Evolutionary conservation across 345 rosid genomes (phyloP).

Genomic region (Gossypioides kirkii): DNA sequence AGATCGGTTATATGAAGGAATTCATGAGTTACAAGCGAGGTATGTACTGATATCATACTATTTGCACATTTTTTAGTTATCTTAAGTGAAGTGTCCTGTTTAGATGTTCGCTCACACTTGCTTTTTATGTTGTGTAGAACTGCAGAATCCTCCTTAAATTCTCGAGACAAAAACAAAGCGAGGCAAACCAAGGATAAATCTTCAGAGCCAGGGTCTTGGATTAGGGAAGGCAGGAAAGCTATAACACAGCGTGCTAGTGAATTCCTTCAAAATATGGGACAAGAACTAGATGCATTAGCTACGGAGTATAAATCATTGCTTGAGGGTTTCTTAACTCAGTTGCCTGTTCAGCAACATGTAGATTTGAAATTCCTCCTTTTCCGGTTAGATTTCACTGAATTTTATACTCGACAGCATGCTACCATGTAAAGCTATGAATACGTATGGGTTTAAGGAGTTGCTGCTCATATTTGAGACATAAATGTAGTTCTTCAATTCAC

Average conservation of each 20-base stretch:
- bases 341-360: constrained; percentile 85
- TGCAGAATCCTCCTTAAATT: constrained; percentile 45
- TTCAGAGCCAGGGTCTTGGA: constrained; percentile 60
- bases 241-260: constrained; percentile 84
- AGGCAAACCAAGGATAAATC: constrained; percentile 29
- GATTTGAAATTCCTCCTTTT: constrained; percentile 92
- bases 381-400: constrained; percentile 95
- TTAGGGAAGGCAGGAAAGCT: constrained; percentile 79
- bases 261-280: constrained; percentile 75
- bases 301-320: constrained; percentile 70
- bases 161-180: constrained; percentile 42
- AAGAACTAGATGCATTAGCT: constrained; percentile 66
- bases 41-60: constrained; percentile 19
- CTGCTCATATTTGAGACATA: constrained; percentile 14
- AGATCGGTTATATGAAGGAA: constrained; percentile 85
- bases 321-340: constrained; percentile 69
- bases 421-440: constrained; percentile 30
- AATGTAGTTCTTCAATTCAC: neutral
- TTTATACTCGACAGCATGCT: constrained; percentile 61
- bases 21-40: constrained; percentile 86
- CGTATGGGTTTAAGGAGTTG: constrained; percentile 10
- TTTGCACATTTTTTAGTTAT: neutral
- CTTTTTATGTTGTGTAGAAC: constrained; percentile 36
- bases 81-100: neutral
- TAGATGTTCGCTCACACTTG: neutral